Conservation (phyloP, 2,329 filamentous ascomycete genomes). For the Elsinoe australis region DNA sequence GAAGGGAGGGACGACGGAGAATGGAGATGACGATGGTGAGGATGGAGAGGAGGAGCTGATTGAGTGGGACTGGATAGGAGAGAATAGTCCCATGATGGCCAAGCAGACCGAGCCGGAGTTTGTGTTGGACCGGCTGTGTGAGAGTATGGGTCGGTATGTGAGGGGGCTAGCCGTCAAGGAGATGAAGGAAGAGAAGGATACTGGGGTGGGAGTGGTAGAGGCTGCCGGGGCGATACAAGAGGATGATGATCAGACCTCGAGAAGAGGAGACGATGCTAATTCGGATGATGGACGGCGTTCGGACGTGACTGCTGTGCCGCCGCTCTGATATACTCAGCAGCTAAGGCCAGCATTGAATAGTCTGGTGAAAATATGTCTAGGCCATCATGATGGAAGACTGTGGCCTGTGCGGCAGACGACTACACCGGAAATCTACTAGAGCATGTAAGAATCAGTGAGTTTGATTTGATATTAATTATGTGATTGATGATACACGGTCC, state of each 20-base stretch:
- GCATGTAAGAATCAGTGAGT: no score
- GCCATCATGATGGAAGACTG: no score
- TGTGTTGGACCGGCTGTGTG: constrained; percentile 57
- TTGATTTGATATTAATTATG: no score
- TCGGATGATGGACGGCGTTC: not conserved
- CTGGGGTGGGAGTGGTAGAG: constrained; percentile 8
- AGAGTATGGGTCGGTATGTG: constrained; percentile 50
- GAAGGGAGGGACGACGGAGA: constrained; percentile 46
- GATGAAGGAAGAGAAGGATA: constrained; percentile 8
- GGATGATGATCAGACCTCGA: not conserved
- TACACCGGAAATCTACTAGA: no score
- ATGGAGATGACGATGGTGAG: no score
- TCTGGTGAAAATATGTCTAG: no score
- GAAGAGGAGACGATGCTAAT: not conserved
- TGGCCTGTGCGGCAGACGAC: no score
- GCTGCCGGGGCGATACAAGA: constrained; percentile 1
- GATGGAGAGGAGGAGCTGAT: constrained; percentile 53
- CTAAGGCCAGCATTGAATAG: no score
- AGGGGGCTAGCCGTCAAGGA: constrained; percentile 19
- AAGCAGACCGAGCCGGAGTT: constrained; percentile 58
- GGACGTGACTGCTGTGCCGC: not conserved
- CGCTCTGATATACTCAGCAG: no score
- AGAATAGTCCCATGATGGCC: constrained; percentile 59
- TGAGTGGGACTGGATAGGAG: constrained; percentile 67
- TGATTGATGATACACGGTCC: no score